phyloP scores from a whole-genome alignment of 2,329 filamentous ascomycete species.

The Blastomyces gilchristii region DNA sequence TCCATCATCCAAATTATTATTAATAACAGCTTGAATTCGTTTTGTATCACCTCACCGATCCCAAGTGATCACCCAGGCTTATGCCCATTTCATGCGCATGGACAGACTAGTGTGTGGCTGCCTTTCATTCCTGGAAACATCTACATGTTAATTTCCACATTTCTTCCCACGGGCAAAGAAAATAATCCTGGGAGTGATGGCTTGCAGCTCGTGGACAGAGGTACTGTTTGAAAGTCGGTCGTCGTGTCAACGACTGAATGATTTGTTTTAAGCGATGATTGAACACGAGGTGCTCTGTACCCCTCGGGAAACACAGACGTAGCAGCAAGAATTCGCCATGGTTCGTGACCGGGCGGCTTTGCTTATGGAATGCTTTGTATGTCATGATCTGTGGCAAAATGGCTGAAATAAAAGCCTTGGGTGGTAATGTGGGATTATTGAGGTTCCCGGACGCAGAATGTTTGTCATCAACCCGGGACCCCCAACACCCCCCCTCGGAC shows the following conservation, averaged over 20 bases:
- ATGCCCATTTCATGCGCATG: background rate
- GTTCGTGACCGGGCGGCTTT: background rate
- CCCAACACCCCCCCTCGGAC: too few relatives aligned
- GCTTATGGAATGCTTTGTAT: background rate
- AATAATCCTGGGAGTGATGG: background rate
- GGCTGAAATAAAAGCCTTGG: background rate
- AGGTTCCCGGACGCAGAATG: too few relatives aligned
- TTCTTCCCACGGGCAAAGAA: background rate
- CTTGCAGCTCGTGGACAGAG: background rate
- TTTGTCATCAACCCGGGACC: too few relatives aligned
- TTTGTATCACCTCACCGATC: background rate
- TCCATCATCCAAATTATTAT: background rate
- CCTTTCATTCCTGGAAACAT: background rate
- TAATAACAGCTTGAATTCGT: too few relatives aligned
- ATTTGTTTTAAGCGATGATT: background rate
- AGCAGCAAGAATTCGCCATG: background rate
- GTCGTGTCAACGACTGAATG: background rate
- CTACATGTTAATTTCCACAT: background rate
- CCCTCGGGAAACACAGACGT: background rate
- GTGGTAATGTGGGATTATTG: background rate
- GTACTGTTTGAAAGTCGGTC: background rate
- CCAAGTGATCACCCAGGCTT: background rate
- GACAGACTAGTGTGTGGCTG: background rate
- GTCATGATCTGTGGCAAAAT: background rate
- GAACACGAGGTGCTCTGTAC: background rate